Base-by-base conservation (phyloP, 2,329 filamentous ascomycete genomes). In the Thielaviopsis ethacetica region DNA sequence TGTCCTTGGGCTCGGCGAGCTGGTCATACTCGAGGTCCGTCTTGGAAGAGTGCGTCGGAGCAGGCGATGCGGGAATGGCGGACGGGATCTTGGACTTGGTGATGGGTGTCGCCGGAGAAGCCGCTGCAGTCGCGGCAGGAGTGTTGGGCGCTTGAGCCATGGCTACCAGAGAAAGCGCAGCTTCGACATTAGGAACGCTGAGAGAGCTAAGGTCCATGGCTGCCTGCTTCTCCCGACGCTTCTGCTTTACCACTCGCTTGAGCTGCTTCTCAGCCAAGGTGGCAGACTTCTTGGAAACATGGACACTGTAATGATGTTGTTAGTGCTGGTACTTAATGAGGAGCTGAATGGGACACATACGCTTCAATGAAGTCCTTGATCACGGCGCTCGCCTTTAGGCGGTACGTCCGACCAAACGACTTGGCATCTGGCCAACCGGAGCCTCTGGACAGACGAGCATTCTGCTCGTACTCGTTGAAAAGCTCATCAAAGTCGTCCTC, bases 321-420 rank as follows among this genome's bases (percentile, higher is more conserved):
- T 55, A 55, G 30, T 34, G 53, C 38, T 44, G 17, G 15, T 17
- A 19, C 4, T 19, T 22, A n/a, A 15, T 10, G 13, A 27, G 15
- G 5, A 57, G 17, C 6, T 53, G 13, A 22, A 53, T 5, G 22
- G 27, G 27, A 9, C n/a, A 57, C 56, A 22, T 22, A 57, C 56
- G 30, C 26, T 26, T 79, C 73, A 54, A 95, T 81, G 68, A 95
- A 90, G 67, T 89, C 83, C 13, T 83, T 74, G 65, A 85, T 78
- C 64, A 90, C 75, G 41, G 83, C 82, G 65, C 75, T 75, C 62
- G 82, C 82, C 0, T 80, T 77, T 58, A 90, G 71, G 61, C 80
- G 80, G 68, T 84, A 84, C 22, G 81, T 73, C 27, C 79, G 77
- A n/a, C 85, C 85, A 66, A 81, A 84, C 17, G 79, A 77, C 59